Evolutionary conservation across 1,284 basidiomycete species (phyloP), one percentile per base, ranked within the genome.

Genomic region (Cerioporus squamosus): DNA sequence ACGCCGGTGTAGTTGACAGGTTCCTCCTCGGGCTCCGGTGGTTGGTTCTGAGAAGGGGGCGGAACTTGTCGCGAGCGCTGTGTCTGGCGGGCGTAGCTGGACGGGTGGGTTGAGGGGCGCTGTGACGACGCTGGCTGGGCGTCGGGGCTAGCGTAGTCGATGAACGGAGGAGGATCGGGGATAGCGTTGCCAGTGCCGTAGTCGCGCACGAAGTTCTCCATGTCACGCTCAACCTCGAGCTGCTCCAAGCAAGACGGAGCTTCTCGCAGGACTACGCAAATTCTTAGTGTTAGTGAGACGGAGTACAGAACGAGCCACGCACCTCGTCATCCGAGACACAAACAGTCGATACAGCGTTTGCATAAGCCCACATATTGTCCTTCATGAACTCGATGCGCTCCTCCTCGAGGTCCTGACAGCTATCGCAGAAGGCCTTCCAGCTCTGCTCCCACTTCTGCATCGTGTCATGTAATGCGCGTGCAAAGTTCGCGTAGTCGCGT

Each of bases 301-400:
- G 45, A 26, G 40, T 33, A 12, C 3, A 44, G 23, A n/a, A 23
- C 20, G 20, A 44, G 42, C 57, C 15, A 81, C 88, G 65, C 68
- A 94, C 94, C 83, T 97, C 94, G 71, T 99, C 97, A 71, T 99
- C 97, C 20, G 89, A 82, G 14, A 99, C 96, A 70, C 97, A 99
- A 24, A 98, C 93, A 7, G 93, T 94, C 5, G 95, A 97, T 20
- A 98, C 90, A 1, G 91, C 90, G 74, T 99, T 99, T 2, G 97
- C 95, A 72, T 94, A 98, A 31, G 89, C 87, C 97, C 97, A 99
- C 72, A 97, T 82, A 66, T 94, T 94, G 72, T 96, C 93, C 77
- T 97, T 98, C 77, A 93, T 89, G 70, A 97, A 94, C 62, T 95
- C 94, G 71, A 97, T 78, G 15, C 97, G 84, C 61, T 97, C 91